These are phyloP conservation scores for Mortierella antarctica DNA, from an alignment of 192 early-diverging fungal genomes.

Conservation along the genomic window DNA sequence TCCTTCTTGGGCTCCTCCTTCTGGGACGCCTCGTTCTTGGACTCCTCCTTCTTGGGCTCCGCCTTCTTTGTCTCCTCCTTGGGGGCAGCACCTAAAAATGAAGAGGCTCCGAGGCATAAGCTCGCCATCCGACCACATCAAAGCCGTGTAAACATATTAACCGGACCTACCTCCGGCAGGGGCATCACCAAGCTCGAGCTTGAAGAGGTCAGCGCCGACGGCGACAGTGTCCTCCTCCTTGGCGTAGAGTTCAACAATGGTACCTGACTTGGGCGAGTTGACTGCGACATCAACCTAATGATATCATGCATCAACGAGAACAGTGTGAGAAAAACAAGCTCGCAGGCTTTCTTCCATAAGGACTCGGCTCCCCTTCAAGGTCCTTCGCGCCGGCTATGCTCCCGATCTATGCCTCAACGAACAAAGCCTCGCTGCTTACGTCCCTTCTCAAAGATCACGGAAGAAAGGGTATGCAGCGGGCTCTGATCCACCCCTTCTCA, in stretches of 20 bases:
- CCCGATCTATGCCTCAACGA: background rate
- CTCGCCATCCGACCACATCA: background rate
- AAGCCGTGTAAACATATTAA: background rate
- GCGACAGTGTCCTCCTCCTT: conserved; percentile 91
- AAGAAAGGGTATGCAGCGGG: background rate
- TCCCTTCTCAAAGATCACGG: background rate
- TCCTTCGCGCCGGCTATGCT: background rate
- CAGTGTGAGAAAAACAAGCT: background rate
- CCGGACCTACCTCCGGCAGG: conserved; percentile 63
- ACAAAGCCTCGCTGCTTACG: too few species aligned
- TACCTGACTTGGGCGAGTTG: conserved; percentile 94
- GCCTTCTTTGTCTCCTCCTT: conserved; percentile 55
- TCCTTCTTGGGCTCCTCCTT: conserved; percentile 60
- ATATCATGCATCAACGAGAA: background rate
- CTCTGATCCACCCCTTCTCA: background rate
- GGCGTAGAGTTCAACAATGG: conserved; percentile 83
- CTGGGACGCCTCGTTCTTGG: conserved; percentile 55
- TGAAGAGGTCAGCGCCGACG: conserved; percentile 94
- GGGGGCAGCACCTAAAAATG: conserved; percentile 41
- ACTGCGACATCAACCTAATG: conserved; percentile 96
- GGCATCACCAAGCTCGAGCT: conserved; percentile 83
- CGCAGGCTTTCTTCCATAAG: background rate
- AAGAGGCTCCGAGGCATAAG: background rate
- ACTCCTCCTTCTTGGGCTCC: conserved; percentile 54
- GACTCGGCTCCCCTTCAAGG: background rate